phyloP scores from a whole-genome alignment of 2,329 filamentous ascomycete genomes.

The Aaosphaeria arxii region DNA sequence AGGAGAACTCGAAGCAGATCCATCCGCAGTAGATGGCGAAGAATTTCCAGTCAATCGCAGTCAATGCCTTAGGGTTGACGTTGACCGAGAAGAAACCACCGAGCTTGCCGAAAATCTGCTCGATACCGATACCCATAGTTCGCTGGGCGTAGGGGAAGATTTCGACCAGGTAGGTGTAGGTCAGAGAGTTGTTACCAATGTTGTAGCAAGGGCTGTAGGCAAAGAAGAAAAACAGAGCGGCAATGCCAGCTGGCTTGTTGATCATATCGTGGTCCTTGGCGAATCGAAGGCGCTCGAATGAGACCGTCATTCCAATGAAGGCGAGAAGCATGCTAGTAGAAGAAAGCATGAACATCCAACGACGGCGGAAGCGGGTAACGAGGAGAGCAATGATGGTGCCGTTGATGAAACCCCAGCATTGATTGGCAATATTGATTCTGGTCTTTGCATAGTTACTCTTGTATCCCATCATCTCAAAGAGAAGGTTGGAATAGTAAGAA shows the following conservation, averaged over 20 bases:
- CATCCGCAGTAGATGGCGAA: conserved; percentile 8
- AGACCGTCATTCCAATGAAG: conserved; percentile 25
- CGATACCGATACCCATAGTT: not conserved
- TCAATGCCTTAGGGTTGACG: not conserved
- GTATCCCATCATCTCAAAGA: conserved; percentile 59
- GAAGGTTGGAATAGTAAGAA: conserved; percentile 61
- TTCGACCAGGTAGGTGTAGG: conserved; percentile 44
- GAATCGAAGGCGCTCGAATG: conserved; percentile 42
- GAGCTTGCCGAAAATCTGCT: not conserved
- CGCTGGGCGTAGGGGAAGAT: not conserved
- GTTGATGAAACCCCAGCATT: conserved; percentile 54
- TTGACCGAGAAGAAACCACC: not conserved
- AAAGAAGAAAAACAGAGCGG: conserved; percentile 51
- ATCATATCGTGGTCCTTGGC: conserved; percentile 41
- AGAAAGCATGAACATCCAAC: conserved; percentile 57
- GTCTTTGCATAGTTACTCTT: conserved; percentile 31
- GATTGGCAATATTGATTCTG: not conserved
- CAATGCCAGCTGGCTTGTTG: conserved; percentile 42
- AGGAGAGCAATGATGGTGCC: conserved; percentile 53
- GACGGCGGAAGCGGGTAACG: conserved; percentile 53
- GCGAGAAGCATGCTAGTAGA: conserved; percentile 53
- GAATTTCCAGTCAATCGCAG: not conserved
- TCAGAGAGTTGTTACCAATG: conserved; percentile 64
- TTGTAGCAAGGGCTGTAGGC: conserved; percentile 54
- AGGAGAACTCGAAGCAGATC: conserved; percentile 14